phyloP scores from a whole-genome alignment of 495 filamentous ascomycete genomes.

The Penicillium roqueforti region DNA sequence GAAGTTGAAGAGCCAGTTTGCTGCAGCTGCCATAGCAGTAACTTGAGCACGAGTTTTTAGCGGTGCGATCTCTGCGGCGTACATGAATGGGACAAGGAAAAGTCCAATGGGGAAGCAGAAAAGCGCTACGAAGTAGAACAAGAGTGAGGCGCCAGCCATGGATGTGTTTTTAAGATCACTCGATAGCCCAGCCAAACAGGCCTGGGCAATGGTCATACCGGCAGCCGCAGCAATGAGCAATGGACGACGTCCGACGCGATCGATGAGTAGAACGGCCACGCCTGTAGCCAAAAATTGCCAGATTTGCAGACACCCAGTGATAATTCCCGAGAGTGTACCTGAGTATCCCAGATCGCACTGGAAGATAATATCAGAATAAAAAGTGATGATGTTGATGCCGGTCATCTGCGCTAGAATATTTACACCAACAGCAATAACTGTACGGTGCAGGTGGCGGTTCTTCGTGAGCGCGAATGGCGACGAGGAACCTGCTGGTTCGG shows the following conservation, averaged over 20 bases:
- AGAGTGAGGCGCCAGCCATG: conserved; percentile 34
- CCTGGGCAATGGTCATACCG: conserved; percentile 58
- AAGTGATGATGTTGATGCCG: conserved; percentile 29
- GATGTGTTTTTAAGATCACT: conserved; percentile 28
- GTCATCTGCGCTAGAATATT: conserved; percentile 27
- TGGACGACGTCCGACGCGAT: conserved; percentile 30
- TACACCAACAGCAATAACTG: conserved; percentile 21
- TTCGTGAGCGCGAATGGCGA: conserved; percentile 30
- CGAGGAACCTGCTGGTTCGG: conserved; percentile 9
- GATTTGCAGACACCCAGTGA: conserved; percentile 26
- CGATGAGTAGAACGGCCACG: conserved; percentile 24
- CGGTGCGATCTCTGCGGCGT: conserved; percentile 62
- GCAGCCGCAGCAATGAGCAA: conserved; percentile 60
- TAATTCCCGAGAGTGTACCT: conserved; percentile 18
- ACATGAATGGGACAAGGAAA: conserved; percentile 61
- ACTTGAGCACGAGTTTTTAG: conserved; percentile 56
- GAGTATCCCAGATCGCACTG: conserved; percentile 17
- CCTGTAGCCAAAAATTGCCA: conserved; percentile 27
- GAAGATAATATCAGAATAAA: conserved; percentile 26
- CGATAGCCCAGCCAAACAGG: conserved; percentile 45
- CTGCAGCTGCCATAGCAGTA: conserved; percentile 55
- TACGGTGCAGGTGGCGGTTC: conserved; percentile 26
- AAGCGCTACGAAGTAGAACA: conserved; percentile 60
- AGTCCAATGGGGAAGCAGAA: conserved; percentile 65
- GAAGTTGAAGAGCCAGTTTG: conserved; percentile 27